These are phyloP conservation scores for Wallacemonas sp. DNA, from an alignment of 208 protist species.

Conservation along the genomic window DNA sequence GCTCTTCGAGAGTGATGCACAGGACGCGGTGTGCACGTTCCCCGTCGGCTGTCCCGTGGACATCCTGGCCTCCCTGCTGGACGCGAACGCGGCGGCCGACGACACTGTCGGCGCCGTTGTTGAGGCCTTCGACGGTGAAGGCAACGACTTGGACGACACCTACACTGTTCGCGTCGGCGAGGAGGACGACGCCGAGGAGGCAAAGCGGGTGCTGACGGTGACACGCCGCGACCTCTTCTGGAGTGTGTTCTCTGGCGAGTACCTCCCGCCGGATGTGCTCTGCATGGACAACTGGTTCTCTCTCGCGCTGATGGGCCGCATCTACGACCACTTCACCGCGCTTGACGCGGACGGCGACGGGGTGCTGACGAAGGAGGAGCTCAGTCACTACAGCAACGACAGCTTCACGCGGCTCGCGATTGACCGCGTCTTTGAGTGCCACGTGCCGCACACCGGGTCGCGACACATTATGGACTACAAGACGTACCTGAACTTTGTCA, in stretches of 20 bases:
- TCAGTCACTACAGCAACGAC: slow-evolving; percentile 80
- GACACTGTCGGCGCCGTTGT: slow-evolving; percentile 76
- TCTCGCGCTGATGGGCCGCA: slow-evolving; percentile 73
- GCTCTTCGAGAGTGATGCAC: slow-evolving; percentile 86
- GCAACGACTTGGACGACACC: slow-evolving; percentile 50
- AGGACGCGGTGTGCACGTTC: slow-evolving; percentile 71
- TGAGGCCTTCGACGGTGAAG: slow-evolving; percentile 60
- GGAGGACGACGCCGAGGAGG: slow-evolving; percentile 9
- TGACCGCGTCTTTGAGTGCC: slow-evolving; percentile 87
- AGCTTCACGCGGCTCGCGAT: slow-evolving; percentile 86
- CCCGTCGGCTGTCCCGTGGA: slow-evolving; percentile 77
- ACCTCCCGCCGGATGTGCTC: slow-evolving; percentile 53
- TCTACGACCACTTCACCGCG: slow-evolving; percentile 90
- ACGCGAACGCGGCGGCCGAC: slow-evolving; percentile 39
- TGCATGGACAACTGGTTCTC: slow-evolving; percentile 92
- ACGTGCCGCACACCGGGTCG: slow-evolving; percentile 73
- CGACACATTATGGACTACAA: slow-evolving; percentile 92
- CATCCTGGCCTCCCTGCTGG: slow-evolving; percentile 44
- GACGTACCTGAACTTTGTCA: slow-evolving; percentile 93
- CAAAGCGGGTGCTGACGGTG: slow-evolving; percentile 30
- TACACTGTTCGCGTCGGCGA: slow-evolving; percentile 71
- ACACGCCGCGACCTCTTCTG: slow-evolving; percentile 67
- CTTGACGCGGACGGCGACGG: slow-evolving; percentile 87
- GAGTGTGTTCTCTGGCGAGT: slow-evolving; percentile 77
- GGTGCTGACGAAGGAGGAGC: slow-evolving; percentile 77